A percentile compares a stretch with the other conserved stretches of the same genome.
phyloP scores from a whole-genome alignment of 176 grass and related monocot species.

The Ampelocalamus luodianensis region DNA sequence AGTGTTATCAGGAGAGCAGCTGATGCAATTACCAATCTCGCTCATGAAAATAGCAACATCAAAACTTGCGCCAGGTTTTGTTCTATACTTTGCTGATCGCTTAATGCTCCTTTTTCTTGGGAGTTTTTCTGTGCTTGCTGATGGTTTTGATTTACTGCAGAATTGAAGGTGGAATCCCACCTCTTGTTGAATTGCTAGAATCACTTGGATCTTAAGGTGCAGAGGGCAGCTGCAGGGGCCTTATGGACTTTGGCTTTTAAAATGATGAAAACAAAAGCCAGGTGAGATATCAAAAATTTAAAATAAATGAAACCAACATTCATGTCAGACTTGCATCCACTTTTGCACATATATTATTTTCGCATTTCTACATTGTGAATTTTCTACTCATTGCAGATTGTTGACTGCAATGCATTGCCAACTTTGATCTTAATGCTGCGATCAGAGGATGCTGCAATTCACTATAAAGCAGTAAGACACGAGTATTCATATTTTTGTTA shows the following conservation, averaged over 20 bases:
- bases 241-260: conserved; percentile 97
- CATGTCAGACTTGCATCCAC: conserved; percentile 8
- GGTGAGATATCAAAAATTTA: conserved; percentile 51
- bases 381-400: conserved; percentile 66
- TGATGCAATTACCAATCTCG: conserved; percentile 99
- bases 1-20: conserved; percentile 96
- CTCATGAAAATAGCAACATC: conserved; percentile 99
- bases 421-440: conserved; percentile 98
- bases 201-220: conserved; percentile 91
- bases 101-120: neutral
- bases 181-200: conserved; percentile 94
- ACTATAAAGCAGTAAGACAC: conserved; percentile 92
- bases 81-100: conserved; percentile 1
- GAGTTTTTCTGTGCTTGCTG: conserved; percentile 42
- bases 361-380: neutral
- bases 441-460: conserved; percentile 97
- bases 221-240: conserved; percentile 97
- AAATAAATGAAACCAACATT: conserved; percentile 31
- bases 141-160: conserved; percentile 55
- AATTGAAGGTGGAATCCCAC: conserved; percentile 97
- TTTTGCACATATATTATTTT: conserved; percentile 5
- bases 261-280: conserved; percentile 97
- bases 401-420: conserved; percentile 95
- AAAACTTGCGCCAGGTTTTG: conserved; percentile 93
- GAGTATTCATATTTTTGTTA: conserved; percentile 33